Evolutionary conservation across 139 green algal genomes (phyloP).

Genomic region (Yamagishiella unicocca): DNA sequence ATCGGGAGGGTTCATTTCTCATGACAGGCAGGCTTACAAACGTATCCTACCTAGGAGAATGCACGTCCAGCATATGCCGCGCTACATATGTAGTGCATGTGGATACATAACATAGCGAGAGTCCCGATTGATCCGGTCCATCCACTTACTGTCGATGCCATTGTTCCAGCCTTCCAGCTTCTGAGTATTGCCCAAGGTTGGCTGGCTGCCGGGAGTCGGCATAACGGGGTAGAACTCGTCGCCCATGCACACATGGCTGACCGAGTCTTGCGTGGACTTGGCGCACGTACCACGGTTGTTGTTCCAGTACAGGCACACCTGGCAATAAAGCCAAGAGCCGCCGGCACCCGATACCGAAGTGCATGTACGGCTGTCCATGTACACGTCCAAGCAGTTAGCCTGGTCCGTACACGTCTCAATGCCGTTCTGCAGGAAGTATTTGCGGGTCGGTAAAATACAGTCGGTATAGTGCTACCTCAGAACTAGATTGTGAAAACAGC

Average conservation of each 20-base stretch:
- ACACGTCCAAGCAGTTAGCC: background rate
- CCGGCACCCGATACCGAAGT: background rate
- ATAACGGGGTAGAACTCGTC: slow-evolving; percentile 4
- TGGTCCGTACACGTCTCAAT: background rate
- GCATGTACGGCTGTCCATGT: background rate
- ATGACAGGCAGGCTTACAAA: background rate
- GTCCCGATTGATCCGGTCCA: background rate
- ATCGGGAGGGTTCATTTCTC: no score
- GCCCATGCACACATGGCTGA: background rate
- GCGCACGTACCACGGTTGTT: background rate
- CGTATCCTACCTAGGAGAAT: background rate
- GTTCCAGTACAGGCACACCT: background rate
- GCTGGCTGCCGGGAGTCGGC: background rate
- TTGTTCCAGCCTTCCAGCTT: background rate
- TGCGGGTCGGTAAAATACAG: background rate
- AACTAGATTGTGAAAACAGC: background rate
- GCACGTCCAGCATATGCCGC: background rate
- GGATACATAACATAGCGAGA: background rate
- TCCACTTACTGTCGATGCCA: background rate
- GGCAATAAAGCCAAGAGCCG: background rate
- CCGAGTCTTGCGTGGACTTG: background rate
- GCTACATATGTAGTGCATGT: no score
- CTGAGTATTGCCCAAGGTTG: background rate
- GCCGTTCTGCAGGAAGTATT: background rate
- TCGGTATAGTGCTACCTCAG: background rate